Conservation (phyloP, 73 alveolate genomes). For the Uronychia binucleata region DNA sequence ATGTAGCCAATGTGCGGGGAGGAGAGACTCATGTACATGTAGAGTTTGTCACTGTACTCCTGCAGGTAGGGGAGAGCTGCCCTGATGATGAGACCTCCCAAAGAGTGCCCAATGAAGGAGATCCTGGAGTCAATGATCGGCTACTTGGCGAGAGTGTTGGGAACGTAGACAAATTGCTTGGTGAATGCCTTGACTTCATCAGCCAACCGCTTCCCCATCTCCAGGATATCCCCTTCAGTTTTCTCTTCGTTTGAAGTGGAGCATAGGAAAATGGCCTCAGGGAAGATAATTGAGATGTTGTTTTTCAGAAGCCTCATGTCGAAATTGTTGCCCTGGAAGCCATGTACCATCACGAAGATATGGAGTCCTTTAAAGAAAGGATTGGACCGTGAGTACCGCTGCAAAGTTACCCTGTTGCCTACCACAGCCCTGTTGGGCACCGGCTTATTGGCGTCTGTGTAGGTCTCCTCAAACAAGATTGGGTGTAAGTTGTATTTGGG, state of each 20-base stretch:
- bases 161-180: slow-evolving; percentile 68
- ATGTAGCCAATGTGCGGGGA: slow-evolving; percentile 96
- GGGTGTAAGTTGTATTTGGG: slow-evolving; percentile 7
- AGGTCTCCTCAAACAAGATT: slow-evolving; percentile 31
- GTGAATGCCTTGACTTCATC: slow-evolving; percentile 85
- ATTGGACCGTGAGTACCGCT: neutral
- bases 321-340: slow-evolving; percentile 98
- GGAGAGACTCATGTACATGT: slow-evolving; percentile 89
- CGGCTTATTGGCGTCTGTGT: neutral
- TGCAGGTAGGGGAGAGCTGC: slow-evolving; percentile 94
- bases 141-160: slow-evolving; percentile 52
- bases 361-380: slow-evolving; percentile 78
- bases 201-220: slow-evolving; percentile 98
- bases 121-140: slow-evolving; percentile 45
- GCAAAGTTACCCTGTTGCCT: neutral
- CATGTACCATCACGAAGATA: slow-evolving; percentile 97
- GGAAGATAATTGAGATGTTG: slow-evolving; percentile 92
- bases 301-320: slow-evolving; percentile 98
- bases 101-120: slow-evolving; percentile 87
- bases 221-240: slow-evolving; percentile 92
- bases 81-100: slow-evolving; percentile 86
- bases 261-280: slow-evolving; percentile 93
- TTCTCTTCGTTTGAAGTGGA: slow-evolving; percentile 93
- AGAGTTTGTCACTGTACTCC: slow-evolving; percentile 88
- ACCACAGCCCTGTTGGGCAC: neutral